Evolutionary conservation across 1,284 basidiomycete genomes (phyloP).

Genomic region (Hemileia vastatrix): DNA sequence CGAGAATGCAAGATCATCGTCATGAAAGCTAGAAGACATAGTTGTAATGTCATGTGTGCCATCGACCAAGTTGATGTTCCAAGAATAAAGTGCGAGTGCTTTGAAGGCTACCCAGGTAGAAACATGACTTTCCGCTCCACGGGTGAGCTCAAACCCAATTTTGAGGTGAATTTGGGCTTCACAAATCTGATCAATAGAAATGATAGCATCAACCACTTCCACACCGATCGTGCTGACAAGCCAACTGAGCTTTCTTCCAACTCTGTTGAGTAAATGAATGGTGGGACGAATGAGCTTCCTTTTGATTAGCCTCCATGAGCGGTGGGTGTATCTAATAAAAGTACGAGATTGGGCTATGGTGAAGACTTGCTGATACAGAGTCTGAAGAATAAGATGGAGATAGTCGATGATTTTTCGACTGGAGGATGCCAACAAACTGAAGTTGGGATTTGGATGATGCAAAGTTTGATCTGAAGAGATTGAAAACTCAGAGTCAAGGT

Average conservation of each 20-base stretch:
- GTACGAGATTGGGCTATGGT: too few species aligned
- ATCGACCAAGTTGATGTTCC: background rate
- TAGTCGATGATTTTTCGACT: too few species aligned
- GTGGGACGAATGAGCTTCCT: slow-evolving; percentile 13
- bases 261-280: slow-evolving; percentile 12
- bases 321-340: too few species aligned
- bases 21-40: too few species aligned
- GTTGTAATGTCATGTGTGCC: background rate
- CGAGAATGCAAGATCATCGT: slow-evolving; percentile 10
- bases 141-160: slow-evolving; percentile 14
- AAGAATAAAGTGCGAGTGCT: slow-evolving; percentile 5
- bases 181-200: slow-evolving; percentile 15
- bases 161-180: slow-evolving; percentile 8
- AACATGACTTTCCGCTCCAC: slow-evolving; percentile 15
- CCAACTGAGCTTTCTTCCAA: slow-evolving; percentile 18
- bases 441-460: too few species aligned
- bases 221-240: slow-evolving; percentile 18
- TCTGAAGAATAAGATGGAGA: too few species aligned
- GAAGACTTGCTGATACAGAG: too few species aligned
- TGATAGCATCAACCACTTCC: slow-evolving; percentile 12
- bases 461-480: too few species aligned
- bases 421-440: too few species aligned
- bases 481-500: too few species aligned
- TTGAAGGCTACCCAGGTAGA: slow-evolving; percentile 18
- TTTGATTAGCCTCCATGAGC: too few species aligned